phyloP scores from a whole-genome alignment of 164 flowering plant species.

The Vitis rupestris region DNA sequence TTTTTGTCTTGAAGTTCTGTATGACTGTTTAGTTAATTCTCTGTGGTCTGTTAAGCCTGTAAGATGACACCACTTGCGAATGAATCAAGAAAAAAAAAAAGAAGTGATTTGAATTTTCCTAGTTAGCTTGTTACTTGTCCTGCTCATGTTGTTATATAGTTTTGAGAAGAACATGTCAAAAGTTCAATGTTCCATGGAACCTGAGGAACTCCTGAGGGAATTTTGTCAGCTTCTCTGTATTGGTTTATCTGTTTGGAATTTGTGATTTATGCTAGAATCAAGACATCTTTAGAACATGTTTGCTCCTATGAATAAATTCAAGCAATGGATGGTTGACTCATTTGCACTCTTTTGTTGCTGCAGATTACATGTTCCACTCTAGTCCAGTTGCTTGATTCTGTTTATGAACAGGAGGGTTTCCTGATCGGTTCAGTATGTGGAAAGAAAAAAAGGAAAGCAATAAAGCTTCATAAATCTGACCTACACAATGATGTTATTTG shows the following conservation, averaged over 20 bases:
- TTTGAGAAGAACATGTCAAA: neutral
- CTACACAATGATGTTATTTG: constrained; percentile 14
- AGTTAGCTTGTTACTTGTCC: too few species aligned
- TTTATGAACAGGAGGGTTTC: constrained; percentile 24
- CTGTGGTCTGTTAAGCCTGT: neutral
- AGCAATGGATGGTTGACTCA: neutral
- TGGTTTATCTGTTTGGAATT: neutral
- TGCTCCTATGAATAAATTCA: neutral
- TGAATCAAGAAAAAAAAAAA: neutral
- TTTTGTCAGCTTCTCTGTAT: neutral
- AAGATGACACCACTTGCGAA: neutral
- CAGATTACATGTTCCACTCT: constrained; percentile 59
- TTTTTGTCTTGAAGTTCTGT: neutral
- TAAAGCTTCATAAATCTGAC: constrained; percentile 13
- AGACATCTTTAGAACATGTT: neutral
- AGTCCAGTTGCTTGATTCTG: constrained; percentile 35
- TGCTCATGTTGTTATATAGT: neutral
- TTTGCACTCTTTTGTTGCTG: constrained; percentile 11
- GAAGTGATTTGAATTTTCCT: too few species aligned
- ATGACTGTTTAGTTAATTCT: neutral
- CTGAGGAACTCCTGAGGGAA: neutral
- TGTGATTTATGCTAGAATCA: neutral
- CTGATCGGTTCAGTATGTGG: constrained; percentile 17
- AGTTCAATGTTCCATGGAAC: too few species aligned
- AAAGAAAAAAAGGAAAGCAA: constrained; percentile 52